phyloP scores from a whole-genome alignment of 805 yeast species.

The Pichia paraexigua region DNA sequence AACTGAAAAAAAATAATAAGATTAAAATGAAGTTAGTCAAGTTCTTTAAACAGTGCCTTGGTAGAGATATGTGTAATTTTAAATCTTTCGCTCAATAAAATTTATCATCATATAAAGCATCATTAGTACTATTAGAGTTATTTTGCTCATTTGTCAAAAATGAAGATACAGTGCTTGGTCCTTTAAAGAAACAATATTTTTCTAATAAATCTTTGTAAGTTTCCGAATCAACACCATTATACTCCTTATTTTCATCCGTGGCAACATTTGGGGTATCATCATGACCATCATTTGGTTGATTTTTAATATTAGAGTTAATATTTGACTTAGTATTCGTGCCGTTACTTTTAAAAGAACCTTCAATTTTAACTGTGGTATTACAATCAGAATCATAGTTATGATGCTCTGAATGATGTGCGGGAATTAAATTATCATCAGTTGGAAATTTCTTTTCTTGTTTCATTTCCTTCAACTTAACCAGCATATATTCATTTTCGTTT shows the following conservation, averaged over 20 bases:
- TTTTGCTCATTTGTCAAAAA: slow-evolving; percentile 18
- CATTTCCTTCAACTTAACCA: neutral
- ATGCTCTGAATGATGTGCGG: neutral
- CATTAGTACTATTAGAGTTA: slow-evolving; percentile 11
- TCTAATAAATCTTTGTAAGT: slow-evolving; percentile 51
- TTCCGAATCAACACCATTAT: slow-evolving; percentile 34
- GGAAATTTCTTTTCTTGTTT: neutral
- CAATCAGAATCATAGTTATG: neutral
- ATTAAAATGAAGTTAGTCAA: no score
- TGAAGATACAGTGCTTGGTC: slow-evolving; percentile 30
- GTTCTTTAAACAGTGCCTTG: neutral
- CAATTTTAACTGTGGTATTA: neutral
- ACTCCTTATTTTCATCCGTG: neutral
- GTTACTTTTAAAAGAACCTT: neutral
- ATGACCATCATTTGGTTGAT: neutral
- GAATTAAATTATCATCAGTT: neutral
- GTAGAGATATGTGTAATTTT: neutral
- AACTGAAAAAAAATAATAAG: no score
- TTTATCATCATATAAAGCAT: slow-evolving; percentile 14
- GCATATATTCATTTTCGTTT: neutral
- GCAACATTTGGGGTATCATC: slow-evolving; percentile 7
- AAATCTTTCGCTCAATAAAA: slow-evolving; percentile 15
- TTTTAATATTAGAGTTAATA: neutral
- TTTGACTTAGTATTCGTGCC: neutral
- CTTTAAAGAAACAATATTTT: slow-evolving; percentile 51